phyloP scores from a whole-genome alignment of 495 filamentous ascomycete species.

The Stereocaulon alpinum region DNA sequence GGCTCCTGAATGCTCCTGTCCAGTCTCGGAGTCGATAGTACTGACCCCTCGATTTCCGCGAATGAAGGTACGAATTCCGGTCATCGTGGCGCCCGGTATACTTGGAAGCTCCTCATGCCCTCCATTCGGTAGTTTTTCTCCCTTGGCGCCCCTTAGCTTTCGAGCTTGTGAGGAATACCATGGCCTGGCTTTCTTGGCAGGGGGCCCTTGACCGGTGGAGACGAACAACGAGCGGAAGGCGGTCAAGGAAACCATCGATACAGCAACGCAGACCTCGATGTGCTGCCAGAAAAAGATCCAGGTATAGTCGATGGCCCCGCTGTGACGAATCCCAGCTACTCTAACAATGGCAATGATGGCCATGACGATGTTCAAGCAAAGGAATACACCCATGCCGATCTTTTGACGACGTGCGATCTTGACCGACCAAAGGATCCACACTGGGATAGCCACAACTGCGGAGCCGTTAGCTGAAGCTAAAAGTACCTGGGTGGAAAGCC shows the following conservation, averaged over 20 bases:
- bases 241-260: slow-evolving; percentile 14
- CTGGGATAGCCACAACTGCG: slow-evolving; percentile 13
- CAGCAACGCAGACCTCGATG: slow-evolving; percentile 11
- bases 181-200: not conserved
- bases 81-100: slow-evolving; percentile 6
- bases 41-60: not conserved
- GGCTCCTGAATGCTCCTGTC: not conserved
- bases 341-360: slow-evolving; percentile 8
- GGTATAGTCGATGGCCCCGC: slow-evolving; percentile 5
- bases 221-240: slow-evolving; percentile 18
- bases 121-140: not conserved
- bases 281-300: slow-evolving; percentile 16
- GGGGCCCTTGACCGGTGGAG: not conserved
- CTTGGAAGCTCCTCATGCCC: not conserved
- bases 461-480: not conserved
- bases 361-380: slow-evolving; percentile 9
- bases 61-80: slow-evolving; percentile 9
- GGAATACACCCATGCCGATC: slow-evolving; percentile 14
- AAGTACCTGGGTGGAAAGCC: not conserved
- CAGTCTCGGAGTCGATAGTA: not conserved
- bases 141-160: not conserved
- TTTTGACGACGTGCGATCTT: slow-evolving; percentile 10
- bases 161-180: slow-evolving; percentile 1
- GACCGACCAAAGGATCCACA: slow-evolving; percentile 10
- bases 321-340: slow-evolving; percentile 9